phyloP scores from a whole-genome alignment of 2,329 filamentous ascomycete genomes.

The Metarhizium guizhouense region DNA sequence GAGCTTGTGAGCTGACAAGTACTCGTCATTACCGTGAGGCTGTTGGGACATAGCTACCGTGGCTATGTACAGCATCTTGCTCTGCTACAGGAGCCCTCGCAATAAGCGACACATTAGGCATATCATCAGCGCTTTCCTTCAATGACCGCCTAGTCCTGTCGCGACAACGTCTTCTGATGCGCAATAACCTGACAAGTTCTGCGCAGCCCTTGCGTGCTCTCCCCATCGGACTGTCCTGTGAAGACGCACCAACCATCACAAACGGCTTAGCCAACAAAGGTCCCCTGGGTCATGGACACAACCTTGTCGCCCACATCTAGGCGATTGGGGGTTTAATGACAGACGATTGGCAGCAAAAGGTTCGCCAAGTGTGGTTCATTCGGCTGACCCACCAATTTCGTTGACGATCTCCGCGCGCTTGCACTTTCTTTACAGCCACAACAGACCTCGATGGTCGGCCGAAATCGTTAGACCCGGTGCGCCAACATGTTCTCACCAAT shows the following conservation, averaged over 20 bases:
- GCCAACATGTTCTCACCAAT: neutral
- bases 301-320: neutral
- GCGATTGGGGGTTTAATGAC: neutral
- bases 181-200: neutral
- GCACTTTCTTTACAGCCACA: neutral
- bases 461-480: slow-evolving; percentile 1
- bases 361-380: neutral
- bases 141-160: no score
- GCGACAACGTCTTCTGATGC: no score
- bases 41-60: neutral
- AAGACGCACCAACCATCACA: neutral
- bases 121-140: no score
- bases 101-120: neutral
- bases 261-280: slow-evolving; percentile 1
- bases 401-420: slow-evolving; percentile 3
- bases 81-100: neutral
- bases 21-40: no score
- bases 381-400: neutral
- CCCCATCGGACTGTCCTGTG: neutral
- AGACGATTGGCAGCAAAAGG: slow-evolving; percentile 4
- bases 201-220: neutral
- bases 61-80: neutral
- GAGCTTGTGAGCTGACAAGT: no score
- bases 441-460: slow-evolving; percentile 3
- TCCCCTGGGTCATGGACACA: neutral